Conservation (phyloP, 148 eudicot species). For the Arbutus unedo region DNA sequence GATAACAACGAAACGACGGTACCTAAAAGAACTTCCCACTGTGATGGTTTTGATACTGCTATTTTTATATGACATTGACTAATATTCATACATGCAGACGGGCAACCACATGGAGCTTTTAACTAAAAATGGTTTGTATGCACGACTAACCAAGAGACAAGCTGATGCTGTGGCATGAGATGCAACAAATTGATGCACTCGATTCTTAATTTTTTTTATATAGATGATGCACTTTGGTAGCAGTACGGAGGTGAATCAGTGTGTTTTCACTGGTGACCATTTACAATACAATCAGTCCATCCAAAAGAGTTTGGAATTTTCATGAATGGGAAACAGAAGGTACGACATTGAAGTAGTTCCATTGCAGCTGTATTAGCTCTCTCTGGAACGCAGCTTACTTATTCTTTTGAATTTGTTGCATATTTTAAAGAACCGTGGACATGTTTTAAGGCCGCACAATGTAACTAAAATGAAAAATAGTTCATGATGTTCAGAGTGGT, state of each 20-base stretch:
- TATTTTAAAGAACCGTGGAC: not conserved
- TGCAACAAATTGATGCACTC: not conserved
- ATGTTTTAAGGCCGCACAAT: not conserved
- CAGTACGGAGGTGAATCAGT: not conserved
- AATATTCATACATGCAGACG: constrained; percentile 41
- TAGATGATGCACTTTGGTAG: not conserved
- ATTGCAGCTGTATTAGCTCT: not conserved
- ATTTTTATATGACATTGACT: not conserved
- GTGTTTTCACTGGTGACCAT: not conserved
- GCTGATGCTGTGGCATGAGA: constrained; percentile 75
- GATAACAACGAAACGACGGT: not conserved
- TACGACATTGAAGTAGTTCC: not conserved
- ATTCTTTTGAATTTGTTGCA: not conserved
- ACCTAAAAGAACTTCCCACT: not conserved
- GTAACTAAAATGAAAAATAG: not conserved
- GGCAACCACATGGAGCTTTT: constrained; percentile 86
- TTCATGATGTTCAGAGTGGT: not conserved
- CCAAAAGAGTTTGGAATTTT: not conserved
- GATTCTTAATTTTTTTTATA: not conserved
- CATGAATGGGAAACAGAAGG: not conserved
- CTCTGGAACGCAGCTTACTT: not conserved
- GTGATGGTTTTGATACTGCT: not conserved
- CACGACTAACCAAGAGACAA: constrained; percentile 75
- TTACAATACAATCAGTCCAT: not conserved
- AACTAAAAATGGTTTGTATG: constrained; percentile 73